Evolutionary conservation across 169 alveolate genomes (phyloP), one percentile per base, ranked within the genome.

Genomic region (Perkinsus marinus): DNA sequence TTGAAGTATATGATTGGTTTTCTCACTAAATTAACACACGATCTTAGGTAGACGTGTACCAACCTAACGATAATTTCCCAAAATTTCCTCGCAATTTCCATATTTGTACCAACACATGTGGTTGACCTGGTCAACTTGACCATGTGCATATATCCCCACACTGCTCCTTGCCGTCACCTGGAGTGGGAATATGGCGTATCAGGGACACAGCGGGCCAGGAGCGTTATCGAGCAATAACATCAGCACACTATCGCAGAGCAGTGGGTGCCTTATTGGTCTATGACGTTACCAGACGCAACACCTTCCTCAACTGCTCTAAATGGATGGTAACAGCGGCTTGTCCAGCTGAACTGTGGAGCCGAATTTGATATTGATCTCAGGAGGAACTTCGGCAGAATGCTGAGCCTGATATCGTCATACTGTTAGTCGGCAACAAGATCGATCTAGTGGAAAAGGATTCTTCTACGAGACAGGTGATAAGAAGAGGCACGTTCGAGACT

Each of bases 351-450:
- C 46, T 41, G 46, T 10, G 10, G 46, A 41, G 46, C 10, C 3
- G 46, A 41, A 10, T 3, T 41, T 10, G 46, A 10, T 41, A 10
- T 10, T 41, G n/a, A n/a, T n/a, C n/a, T 41, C 46, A 98, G 92
- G 99, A 98, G 92, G 99, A 99, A 94, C 96, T 99, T 68, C 95
- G 99, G 92, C 98, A 97, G 92, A 97, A 98, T 91, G 99, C 99
- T 0, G 99, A 99, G 92, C 99, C 99, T 16, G 99, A 98, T 93
- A 98, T 98, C 68, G 99, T 98, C 34, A 97, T 99, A 39, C 97
- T 98, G 96, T 96, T 99, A 47, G 99, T 99, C 7, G 99, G 99
- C 46, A 99, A 99, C 95, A 98, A 99, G 95, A 96, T 98, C n/a
- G 99, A 99, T 93, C 95, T 98, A 57, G 97, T 97, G 89, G 98